Conservation (phyloP, 768 basidiomycete genomes). For the Trametes meyenii region DNA sequence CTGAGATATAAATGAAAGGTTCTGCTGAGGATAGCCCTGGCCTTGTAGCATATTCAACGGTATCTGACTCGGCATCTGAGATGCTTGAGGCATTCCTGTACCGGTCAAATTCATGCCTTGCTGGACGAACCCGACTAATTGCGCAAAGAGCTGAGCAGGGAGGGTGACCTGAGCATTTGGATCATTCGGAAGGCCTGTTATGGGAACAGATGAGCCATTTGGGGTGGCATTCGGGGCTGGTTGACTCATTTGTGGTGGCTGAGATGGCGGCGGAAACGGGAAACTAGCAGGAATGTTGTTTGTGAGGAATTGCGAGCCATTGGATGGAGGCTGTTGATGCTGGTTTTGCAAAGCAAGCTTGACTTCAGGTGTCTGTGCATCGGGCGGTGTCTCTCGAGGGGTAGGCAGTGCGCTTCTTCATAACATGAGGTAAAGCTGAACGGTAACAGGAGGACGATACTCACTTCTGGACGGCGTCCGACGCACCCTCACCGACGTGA, state of each 20-base stretch:
- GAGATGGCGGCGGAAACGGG: neutral
- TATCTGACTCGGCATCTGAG: constrained; percentile 1
- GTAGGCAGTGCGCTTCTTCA: constrained; percentile 65
- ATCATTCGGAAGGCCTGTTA: neutral
- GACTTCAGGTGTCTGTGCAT: neutral
- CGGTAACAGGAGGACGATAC: constrained; percentile 33
- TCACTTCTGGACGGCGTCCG: constrained; percentile 44
- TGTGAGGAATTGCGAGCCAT: neutral
- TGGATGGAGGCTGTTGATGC: neutral
- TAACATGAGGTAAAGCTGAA: neutral
- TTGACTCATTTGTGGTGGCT: constrained; percentile 1
- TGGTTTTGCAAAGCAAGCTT: neutral
- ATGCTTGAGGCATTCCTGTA: neutral
- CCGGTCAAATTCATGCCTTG: constrained; percentile 4
- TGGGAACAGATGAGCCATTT: neutral
- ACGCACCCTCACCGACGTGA: constrained; percentile 3
- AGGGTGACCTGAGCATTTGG: constrained; percentile 4
- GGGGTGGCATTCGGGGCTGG: neutral
- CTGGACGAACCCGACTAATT: constrained; percentile 8
- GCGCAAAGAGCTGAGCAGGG: constrained; percentile 8
- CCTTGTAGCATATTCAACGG: constrained; percentile 10
- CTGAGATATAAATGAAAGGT: constrained; percentile 5
- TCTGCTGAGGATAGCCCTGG: constrained; percentile 1
- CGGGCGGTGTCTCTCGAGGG: constrained; percentile 55
- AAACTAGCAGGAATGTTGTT: neutral